A percentile compares a stretch with the other conserved stretches of the same genome.
Conservation (phyloP, 1,284 basidiomycete genomes). For the Moesziomyces sp. region DNA sequence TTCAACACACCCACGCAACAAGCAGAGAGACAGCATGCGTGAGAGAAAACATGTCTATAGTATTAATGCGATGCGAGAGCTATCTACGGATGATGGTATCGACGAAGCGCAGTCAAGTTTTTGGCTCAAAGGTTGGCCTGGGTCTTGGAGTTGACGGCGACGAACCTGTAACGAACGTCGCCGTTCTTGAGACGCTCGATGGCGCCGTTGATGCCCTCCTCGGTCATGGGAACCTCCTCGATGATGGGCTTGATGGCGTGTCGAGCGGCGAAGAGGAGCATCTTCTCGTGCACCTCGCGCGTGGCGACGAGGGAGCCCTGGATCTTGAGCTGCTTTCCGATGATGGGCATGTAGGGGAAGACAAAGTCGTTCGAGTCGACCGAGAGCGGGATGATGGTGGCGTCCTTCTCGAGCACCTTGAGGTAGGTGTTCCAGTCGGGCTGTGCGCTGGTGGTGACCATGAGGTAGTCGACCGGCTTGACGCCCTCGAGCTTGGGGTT, state of each 20-base stretch:
- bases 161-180: slow-evolving; percentile 63
- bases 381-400: slow-evolving; percentile 58
- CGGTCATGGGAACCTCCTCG: slow-evolving; percentile 63
- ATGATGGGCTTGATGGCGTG: slow-evolving; percentile 57
- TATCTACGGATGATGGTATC: slow-evolving; percentile 1
- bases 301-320: slow-evolving; percentile 58
- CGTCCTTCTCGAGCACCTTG: slow-evolving; percentile 52
- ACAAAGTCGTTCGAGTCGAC: slow-evolving; percentile 42
- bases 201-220: slow-evolving; percentile 60
- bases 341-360: slow-evolving; percentile 58
- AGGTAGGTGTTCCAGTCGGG: slow-evolving; percentile 61
- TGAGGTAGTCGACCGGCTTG: slow-evolving; percentile 54
- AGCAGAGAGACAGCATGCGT: too few relatives aligned
- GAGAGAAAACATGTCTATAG: not conserved
- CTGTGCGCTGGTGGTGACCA: slow-evolving; percentile 61
- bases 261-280: slow-evolving; percentile 59
- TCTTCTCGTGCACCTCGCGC: slow-evolving; percentile 54
- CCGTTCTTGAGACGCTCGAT: slow-evolving; percentile 59
- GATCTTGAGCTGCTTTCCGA: slow-evolving; percentile 56
- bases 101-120: not conserved
- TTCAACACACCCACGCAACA: too few relatives aligned
- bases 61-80: not conserved
- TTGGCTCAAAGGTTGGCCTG: slow-evolving; percentile 31
- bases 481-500: slow-evolving; percentile 58
- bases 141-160: slow-evolving; percentile 44